A percentile compares a stretch with the other conserved stretches of the same genome.
Conservation (phyloP, 176 grass and related monocot species). For the Paspalum vaginatum region DNA sequence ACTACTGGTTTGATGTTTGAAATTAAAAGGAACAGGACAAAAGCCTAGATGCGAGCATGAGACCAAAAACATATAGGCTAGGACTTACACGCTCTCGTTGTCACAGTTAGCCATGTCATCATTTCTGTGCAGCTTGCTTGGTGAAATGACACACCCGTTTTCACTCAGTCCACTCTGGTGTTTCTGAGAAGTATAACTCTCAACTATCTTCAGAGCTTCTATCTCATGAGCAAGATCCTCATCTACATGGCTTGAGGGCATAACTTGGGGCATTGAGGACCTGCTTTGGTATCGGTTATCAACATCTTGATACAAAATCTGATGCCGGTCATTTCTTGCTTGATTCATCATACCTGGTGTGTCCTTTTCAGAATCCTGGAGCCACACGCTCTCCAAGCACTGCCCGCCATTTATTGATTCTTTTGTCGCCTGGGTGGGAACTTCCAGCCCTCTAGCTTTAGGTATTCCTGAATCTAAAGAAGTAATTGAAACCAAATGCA, state of each 20-base stretch:
- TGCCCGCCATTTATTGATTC: conserved; percentile 50
- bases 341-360: conserved; percentile 48
- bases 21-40: conserved; percentile 10
- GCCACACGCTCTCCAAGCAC: conserved; percentile 77
- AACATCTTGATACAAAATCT: conserved; percentile 61
- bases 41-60: neutral
- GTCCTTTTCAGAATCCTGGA: conserved; percentile 62
- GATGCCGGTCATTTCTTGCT: conserved; percentile 55
- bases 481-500: conserved; percentile 4
- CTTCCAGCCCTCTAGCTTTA: conserved; percentile 21
- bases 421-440: conserved; percentile 23
- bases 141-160: conserved; percentile 59
- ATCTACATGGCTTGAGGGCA: conserved; percentile 45
- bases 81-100: conserved; percentile 67
- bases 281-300: conserved; percentile 30
- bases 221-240: conserved; percentile 65
- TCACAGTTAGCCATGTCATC: conserved; percentile 49
- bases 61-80: conserved; percentile 15
- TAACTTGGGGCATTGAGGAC: conserved; percentile 21
- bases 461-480: conserved; percentile 40
- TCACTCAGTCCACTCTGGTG: conserved; percentile 32
- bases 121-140: conserved; percentile 66
- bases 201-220: conserved; percentile 57
- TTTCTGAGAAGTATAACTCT: conserved; percentile 37
- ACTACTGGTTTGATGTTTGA: neutral